Base-by-base conservation (phyloP, 768 basidiomycete genomes). In the Leccinum boreale region DNA sequence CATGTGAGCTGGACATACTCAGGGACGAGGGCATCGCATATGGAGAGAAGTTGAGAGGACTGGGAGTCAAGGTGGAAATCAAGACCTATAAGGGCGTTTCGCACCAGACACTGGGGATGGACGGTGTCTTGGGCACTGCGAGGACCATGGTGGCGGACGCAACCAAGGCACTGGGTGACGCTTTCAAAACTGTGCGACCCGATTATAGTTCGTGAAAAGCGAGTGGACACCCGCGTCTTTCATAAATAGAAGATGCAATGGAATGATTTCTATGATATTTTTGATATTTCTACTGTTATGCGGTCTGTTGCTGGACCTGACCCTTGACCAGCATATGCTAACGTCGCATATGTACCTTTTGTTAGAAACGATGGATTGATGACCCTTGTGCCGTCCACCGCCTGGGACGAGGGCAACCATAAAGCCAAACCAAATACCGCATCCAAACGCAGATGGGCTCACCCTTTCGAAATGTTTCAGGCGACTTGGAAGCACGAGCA, bases 401-500 rank as follows among this genome's bases (percentile, higher is more conserved):
- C 77, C 95, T 97, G 60, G 14, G 47, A 8, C 23, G 29, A 39
- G 7, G 7, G 50, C 58, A 36, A 61, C 23, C 5, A 17, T 53
- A n/a, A 45, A 23, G 21, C 23, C 15, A n/a, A 12, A 17, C 23
- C 33, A 14, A 19, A 15, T 35, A 36, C 15, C n/a, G 17, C 31
- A 15, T 11, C 28, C 21, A 2, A 26, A 33, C 12, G 4, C 14
- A 24, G 46, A 46, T 63, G 62, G 6, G 3, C 78, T 42, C 23
- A 92, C 94, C 82, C 94, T 96, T 17, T 85, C 79, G 69, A 98
- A 98, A 19, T 94, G 89, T 72, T 92, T 94, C 53, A 98, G 77
- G 51, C 86, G 81, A 70, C 94, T 95, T 0, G 97, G 94, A 1
- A 95, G 67, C 48, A 99, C 83, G 45, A 98, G 76, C 4, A 98